A percentile compares a stretch with the other conserved stretches of the same genome.
phyloP scores from a whole-genome alignment of 305 asterid species.

The Solanum chacoense region DNA sequence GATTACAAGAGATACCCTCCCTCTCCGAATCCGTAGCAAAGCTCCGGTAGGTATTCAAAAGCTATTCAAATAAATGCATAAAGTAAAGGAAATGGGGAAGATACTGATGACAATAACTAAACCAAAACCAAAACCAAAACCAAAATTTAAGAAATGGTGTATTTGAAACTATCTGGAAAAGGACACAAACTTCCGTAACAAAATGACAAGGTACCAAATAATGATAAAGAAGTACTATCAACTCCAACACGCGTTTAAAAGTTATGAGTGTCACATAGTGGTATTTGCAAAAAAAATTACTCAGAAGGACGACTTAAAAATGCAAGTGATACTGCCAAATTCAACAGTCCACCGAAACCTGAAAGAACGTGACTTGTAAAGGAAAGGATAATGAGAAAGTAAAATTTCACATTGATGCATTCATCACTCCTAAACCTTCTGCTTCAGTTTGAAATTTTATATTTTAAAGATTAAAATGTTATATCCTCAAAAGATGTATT shows the following conservation, averaged over 20 bases:
- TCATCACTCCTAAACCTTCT: background rate
- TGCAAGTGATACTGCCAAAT: background rate
- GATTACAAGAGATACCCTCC: conserved; percentile 47
- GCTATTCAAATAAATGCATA: conserved; percentile 25
- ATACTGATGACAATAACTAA: conserved; percentile 1
- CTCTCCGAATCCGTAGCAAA: conserved; percentile 71
- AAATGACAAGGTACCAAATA: background rate
- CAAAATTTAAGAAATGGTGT: background rate
- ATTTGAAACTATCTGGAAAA: background rate
- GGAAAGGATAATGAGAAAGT: background rate
- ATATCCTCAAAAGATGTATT: background rate
- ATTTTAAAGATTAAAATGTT: background rate
- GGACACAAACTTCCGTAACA: background rate
- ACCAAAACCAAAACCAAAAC: background rate
- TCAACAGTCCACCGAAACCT: background rate
- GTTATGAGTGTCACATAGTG: background rate
- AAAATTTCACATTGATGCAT: background rate
- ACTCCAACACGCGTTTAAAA: background rate
- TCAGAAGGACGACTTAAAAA: background rate
- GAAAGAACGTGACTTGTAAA: background rate
- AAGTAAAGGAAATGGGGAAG: background rate
- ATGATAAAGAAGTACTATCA: background rate
- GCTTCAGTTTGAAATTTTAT: background rate
- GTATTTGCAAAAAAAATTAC: background rate
- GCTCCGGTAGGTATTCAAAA: conserved; percentile 65